Evolutionary conservation across 805 yeast genomes (phyloP).

Genomic region (Ascoidea asiatica): DNA sequence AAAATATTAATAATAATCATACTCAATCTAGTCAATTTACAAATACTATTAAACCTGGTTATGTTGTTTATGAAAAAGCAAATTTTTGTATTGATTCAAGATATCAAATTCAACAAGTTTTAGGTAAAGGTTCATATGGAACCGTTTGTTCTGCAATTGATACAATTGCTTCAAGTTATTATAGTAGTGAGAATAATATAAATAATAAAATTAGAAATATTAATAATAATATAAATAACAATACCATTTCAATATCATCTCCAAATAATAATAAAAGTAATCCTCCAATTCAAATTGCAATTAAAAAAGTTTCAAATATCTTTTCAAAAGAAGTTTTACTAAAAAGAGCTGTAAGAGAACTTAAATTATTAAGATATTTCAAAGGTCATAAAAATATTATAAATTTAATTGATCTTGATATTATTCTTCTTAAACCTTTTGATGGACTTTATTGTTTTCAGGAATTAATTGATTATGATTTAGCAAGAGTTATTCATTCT

Average conservation of each 20-base stretch:
- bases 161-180: constrained; percentile 15
- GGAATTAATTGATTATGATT: constrained; percentile 72
- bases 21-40: not conserved
- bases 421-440: constrained; percentile 50
- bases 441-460: constrained; percentile 86
- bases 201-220: constrained; percentile 2
- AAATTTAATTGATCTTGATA: constrained; percentile 58
- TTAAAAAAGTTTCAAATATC: constrained; percentile 67
- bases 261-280: not conserved
- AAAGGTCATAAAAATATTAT: constrained; percentile 81
- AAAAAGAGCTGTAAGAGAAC: constrained; percentile 73
- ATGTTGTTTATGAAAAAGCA: constrained; percentile 31
- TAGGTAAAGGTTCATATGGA: constrained; percentile 85
- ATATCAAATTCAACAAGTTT: constrained; percentile 39
- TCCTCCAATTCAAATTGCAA: constrained; percentile 40
- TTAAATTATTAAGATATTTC: constrained; percentile 68
- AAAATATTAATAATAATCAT: constrained; percentile 1
- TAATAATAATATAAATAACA: too few relatives aligned
- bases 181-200: constrained; percentile 10
- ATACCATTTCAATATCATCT: too few relatives aligned
- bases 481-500: constrained; percentile 70
- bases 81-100: constrained; percentile 51
- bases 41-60: constrained; percentile 11
- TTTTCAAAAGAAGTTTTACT: constrained; percentile 53
- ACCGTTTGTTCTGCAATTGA: constrained; percentile 69